Evolutionary conservation across 805 yeast genomes (phyloP).

Genomic region (Candida boleticola): DNA sequence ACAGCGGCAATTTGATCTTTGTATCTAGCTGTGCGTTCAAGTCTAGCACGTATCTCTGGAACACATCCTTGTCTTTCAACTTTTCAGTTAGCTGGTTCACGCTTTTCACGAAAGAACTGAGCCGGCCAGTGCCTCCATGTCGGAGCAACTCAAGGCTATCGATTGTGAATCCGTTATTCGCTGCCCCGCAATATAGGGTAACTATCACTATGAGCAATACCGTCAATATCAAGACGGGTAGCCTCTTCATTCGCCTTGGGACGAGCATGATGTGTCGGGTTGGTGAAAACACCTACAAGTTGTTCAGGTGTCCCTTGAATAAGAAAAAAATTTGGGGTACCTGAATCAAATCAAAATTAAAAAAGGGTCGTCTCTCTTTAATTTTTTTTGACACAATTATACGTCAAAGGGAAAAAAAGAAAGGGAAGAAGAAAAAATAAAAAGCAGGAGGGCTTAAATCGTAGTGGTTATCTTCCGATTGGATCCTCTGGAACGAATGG

Average conservation of each 20-base stretch:
- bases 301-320: no score
- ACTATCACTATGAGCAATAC: background rate
- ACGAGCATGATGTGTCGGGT: background rate
- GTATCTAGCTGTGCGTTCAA: background rate
- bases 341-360: no score
- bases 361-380: no score
- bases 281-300: no score
- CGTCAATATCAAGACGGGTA: background rate
- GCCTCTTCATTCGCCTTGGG: background rate
- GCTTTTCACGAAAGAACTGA: background rate
- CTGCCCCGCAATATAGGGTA: background rate
- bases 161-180: no score
- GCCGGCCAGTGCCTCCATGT: background rate
- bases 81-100: background rate
- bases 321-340: no score
- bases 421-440: no score
- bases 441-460: no score
- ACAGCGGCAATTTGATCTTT: slow-evolving; percentile 13
- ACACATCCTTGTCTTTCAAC: background rate
- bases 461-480: no score
- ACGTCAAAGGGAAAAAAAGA: no score
- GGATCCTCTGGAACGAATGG: no score
- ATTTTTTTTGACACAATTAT: no score
- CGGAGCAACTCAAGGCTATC: background rate
- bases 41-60: background rate